Evolutionary conservation across 1,139 yeast species (phyloP).

Genomic region (Geotrichum cucujoidarum): DNA sequence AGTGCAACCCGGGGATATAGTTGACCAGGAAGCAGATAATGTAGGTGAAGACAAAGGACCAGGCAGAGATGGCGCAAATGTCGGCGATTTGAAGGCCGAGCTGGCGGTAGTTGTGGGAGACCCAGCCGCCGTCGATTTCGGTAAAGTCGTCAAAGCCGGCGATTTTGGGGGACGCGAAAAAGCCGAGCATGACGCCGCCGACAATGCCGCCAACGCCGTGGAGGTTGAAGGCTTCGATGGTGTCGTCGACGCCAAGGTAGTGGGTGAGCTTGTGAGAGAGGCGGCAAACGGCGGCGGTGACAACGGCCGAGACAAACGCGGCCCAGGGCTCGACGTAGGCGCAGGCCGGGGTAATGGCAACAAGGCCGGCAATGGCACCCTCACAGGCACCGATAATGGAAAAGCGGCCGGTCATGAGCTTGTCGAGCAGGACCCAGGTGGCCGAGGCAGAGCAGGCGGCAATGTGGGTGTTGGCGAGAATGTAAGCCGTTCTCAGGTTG

Average conservation of each 20-base stretch:
- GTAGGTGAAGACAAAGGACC: slow-evolving; percentile 70
- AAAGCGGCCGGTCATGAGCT: slow-evolving; percentile 82
- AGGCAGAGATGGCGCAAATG: slow-evolving; percentile 66
- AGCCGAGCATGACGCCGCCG: slow-evolving; percentile 79
- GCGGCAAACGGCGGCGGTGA: slow-evolving; percentile 80
- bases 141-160: slow-evolving; percentile 79
- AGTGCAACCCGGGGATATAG: slow-evolving; percentile 73
- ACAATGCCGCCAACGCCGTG: slow-evolving; percentile 95
- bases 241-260: slow-evolving; percentile 76
- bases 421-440: slow-evolving; percentile 88
- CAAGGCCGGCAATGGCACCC: slow-evolving; percentile 90
- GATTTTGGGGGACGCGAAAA: slow-evolving; percentile 82
- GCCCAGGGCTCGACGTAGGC: slow-evolving; percentile 92
- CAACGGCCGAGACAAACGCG: slow-evolving; percentile 74
- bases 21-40: slow-evolving; percentile 68
- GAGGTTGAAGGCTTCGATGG: slow-evolving; percentile 92
- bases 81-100: slow-evolving; percentile 85
- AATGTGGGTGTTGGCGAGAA: slow-evolving; percentile 85
- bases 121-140: slow-evolving; percentile 86
- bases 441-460: slow-evolving; percentile 88
- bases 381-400: slow-evolving; percentile 93
- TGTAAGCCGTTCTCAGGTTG: slow-evolving; percentile 64
- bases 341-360: slow-evolving; percentile 95
- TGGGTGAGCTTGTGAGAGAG: slow-evolving; percentile 85
- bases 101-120: slow-evolving; percentile 84